These are phyloP conservation scores for Fusarium liriodendri DNA, from an alignment of 2,329 filamentous ascomycete species.

Conservation along the genomic window DNA sequence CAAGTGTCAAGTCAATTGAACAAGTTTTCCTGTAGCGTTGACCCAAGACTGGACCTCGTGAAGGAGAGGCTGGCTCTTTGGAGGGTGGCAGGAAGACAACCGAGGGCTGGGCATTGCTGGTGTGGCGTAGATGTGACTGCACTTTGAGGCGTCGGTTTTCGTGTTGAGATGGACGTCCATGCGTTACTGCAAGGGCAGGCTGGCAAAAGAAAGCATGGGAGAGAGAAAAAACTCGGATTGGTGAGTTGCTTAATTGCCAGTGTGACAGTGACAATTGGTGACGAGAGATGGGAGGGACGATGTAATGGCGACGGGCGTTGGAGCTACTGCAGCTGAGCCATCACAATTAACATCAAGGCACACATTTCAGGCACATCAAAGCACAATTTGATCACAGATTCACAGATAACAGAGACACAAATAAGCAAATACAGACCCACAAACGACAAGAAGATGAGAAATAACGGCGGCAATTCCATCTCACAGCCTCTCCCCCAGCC, in stretches of 20 bases:
- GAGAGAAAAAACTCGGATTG: not conserved
- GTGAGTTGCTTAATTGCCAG: not conserved
- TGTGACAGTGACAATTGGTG: slow-evolving; percentile 20
- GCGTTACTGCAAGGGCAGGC: slow-evolving; percentile 13
- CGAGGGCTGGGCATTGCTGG: slow-evolving; percentile 13
- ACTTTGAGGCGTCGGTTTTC: not conserved
- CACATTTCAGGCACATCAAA: slow-evolving; percentile 25
- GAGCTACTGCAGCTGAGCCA: slow-evolving; percentile 28
- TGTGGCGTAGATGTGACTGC: slow-evolving; percentile 27
- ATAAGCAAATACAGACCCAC: not conserved
- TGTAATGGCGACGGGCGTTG: slow-evolving; percentile 2
- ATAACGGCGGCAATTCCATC: not conserved
- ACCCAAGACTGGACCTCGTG: slow-evolving; percentile 9
- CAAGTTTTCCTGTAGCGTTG: slow-evolving; percentile 14
- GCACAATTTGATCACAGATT: slow-evolving; percentile 19
- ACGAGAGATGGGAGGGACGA: slow-evolving; percentile 5
- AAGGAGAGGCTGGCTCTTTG: not conserved
- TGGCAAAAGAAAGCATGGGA: not conserved
- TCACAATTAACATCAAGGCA: slow-evolving; percentile 11
- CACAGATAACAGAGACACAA: not conserved
- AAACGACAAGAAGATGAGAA: not conserved
- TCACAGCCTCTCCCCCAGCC: not conserved
- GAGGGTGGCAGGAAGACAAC: slow-evolving; percentile 25
- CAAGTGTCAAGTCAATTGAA: slow-evolving; percentile 37
- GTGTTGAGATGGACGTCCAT: slow-evolving; percentile 6